Percentiles rank a stretch among this genome's conserved stretches.
Conservation (phyloP, 2,329 filamentous ascomycete genomes). For the Pseudogymnoascus sp. region DNA sequence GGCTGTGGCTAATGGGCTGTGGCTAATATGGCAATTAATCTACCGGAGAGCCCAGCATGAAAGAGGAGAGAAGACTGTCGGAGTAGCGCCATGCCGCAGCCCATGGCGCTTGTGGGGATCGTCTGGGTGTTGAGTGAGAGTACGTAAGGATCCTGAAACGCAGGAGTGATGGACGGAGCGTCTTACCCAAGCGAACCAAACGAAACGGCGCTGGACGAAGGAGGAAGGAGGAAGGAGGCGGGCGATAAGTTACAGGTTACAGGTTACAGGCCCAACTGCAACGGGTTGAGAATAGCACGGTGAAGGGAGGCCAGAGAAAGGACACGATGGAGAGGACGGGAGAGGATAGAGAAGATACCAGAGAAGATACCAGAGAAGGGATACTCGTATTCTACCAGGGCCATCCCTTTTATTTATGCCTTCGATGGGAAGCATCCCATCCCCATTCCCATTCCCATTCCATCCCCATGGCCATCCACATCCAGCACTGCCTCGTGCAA, state of each 20-base stretch:
- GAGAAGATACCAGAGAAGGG: too few species aligned
- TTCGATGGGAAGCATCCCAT: not conserved
- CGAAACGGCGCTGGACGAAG: not conserved
- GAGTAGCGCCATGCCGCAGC: not conserved
- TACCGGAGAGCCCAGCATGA: not conserved
- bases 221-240: not conserved
- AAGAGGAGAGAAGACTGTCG: not conserved
- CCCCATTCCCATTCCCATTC: not conserved
- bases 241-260: not conserved
- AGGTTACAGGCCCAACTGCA: not conserved
- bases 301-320: too few species aligned
- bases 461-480: not conserved
- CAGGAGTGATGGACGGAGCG: not conserved
- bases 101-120: not conserved
- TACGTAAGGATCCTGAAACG: not conserved
- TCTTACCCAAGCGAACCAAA: not conserved
- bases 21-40: not conserved
- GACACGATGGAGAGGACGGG: too few species aligned
- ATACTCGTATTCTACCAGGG: too few species aligned
- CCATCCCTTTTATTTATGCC: not conserved
- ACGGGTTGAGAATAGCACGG: too few species aligned
- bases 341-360: too few species aligned
- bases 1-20: not conserved
- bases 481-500: not conserved
- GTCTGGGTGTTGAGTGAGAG: not conserved